Conservation (phyloP, 257 asterid species). For the Gentiana macrophylla region DNA sequence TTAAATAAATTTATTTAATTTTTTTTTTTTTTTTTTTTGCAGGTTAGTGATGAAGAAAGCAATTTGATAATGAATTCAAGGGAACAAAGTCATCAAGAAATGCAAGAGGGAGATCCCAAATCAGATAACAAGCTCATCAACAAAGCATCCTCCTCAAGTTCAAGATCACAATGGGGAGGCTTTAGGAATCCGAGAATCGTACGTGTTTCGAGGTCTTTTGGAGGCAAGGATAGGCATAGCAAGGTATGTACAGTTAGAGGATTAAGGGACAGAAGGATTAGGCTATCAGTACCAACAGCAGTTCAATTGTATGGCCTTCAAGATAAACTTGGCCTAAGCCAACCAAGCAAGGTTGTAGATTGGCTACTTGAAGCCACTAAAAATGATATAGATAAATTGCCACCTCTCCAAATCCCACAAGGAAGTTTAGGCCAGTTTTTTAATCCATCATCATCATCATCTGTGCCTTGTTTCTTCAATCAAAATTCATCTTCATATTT, state of each 20-base stretch:
- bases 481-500: conserved; percentile 2
- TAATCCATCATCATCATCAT: conserved; percentile 5
- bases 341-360: conserved; percentile 72
- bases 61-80: conserved; percentile 34
- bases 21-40: conserved; percentile 10
- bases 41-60: conserved; percentile 26
- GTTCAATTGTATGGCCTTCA: conserved; percentile 64
- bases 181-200: conserved; percentile 65
- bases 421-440: conserved; percentile 16
- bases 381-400: conserved; percentile 49
- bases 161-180: conserved; percentile 41
- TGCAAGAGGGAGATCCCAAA: conserved; percentile 32
- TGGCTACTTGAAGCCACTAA: conserved; percentile 55
- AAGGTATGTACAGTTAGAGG: conserved; percentile 65
- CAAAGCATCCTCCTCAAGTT: conserved; percentile 20
- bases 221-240: conserved; percentile 78
- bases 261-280: conserved; percentile 49
- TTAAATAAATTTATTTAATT: not conserved
- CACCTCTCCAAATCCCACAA: conserved; percentile 48
- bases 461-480: conserved; percentile 9
- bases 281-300: conserved; percentile 70
- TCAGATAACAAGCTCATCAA: conserved; percentile 11
- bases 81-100: conserved; percentile 18
- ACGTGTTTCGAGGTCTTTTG: conserved; percentile 47
- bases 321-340: conserved; percentile 53